Evolutionary conservation across 2,329 filamentous ascomycete species (phyloP).

Genomic region (Neonectria coccinea): DNA sequence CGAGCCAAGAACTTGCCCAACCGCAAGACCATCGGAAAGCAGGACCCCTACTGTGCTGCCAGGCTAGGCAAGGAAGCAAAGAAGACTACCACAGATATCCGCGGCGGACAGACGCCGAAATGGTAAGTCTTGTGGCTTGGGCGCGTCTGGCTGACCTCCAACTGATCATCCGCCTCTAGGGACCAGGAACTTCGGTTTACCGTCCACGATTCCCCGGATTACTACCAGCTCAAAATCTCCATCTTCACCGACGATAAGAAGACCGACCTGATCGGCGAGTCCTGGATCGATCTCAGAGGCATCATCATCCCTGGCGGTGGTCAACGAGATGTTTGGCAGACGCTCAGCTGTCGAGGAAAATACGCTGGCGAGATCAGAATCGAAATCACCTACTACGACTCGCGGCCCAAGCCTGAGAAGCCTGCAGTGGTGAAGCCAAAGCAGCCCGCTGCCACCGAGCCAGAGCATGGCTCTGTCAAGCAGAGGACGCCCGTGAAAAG

Average conservation of each 20-base stretch:
- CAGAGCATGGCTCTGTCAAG: slow-evolving; percentile 56
- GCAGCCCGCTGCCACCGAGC: slow-evolving; percentile 51
- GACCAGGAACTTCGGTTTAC: slow-evolving; percentile 97
- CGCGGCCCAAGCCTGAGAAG: slow-evolving; percentile 83
- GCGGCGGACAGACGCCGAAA: slow-evolving; percentile 93
- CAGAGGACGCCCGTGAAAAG: slow-evolving; percentile 77
- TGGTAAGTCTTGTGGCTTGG: slow-evolving; percentile 70
- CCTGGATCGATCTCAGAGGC: slow-evolving; percentile 84
- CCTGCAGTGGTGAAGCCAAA: slow-evolving; percentile 64
- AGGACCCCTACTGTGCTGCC: slow-evolving; percentile 96
- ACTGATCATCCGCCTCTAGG: slow-evolving; percentile 65
- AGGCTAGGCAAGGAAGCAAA: slow-evolving; percentile 95
- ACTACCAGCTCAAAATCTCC: slow-evolving; percentile 94
- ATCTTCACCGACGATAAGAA: slow-evolving; percentile 99
- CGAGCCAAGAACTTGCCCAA: slow-evolving; percentile 97
- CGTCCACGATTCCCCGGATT: slow-evolving; percentile 96
- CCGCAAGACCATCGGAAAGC: slow-evolving; percentile 96
- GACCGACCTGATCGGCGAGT: slow-evolving; percentile 95
- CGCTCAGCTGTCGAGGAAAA: slow-evolving; percentile 87
- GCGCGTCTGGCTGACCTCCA: neutral
- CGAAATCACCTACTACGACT: slow-evolving; percentile 97
- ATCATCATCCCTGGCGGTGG: slow-evolving; percentile 89
- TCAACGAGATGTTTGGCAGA: slow-evolving; percentile 95
- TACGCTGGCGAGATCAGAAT: slow-evolving; percentile 96
- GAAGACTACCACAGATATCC: slow-evolving; percentile 93